These are phyloP conservation scores for Mikania micrantha DNA, from an alignment of 129 eudicot species.

Conservation along the genomic window DNA sequence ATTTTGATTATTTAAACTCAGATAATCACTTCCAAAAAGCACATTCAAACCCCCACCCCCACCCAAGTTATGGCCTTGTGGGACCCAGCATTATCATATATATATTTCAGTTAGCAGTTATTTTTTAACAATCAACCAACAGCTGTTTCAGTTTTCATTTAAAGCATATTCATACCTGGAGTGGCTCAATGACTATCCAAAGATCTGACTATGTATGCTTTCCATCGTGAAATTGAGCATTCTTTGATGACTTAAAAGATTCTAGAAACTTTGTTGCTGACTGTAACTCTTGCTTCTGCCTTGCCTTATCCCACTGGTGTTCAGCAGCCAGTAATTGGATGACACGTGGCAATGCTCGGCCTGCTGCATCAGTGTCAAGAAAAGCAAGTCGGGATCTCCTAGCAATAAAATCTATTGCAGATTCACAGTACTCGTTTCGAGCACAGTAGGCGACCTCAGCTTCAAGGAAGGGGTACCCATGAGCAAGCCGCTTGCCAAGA, in stretches of 20 bases:
- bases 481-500: slow-evolving; percentile 87
- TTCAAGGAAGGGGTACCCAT: slow-evolving; percentile 88
- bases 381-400: slow-evolving; percentile 95
- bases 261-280: slow-evolving; percentile 57
- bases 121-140: too few relatives aligned
- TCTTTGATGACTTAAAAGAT: slow-evolving; percentile 77
- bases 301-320: slow-evolving; percentile 74
- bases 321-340: slow-evolving; percentile 71
- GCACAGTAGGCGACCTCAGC: slow-evolving; percentile 97
- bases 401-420: slow-evolving; percentile 83
- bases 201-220: slow-evolving; percentile 60
- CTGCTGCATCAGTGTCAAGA: slow-evolving; percentile 89
- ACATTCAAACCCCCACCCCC: too few relatives aligned
- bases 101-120: too few relatives aligned
- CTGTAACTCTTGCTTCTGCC: slow-evolving; percentile 59
- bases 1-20: too few relatives aligned
- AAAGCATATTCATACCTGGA: slow-evolving; percentile 10
- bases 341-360: slow-evolving; percentile 73
- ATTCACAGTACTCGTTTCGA: slow-evolving; percentile 82
- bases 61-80: too few relatives aligned
- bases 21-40: too few relatives aligned
- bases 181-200: not conserved
- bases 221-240: slow-evolving; percentile 88
- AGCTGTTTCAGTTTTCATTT: too few relatives aligned
- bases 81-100: too few relatives aligned